phyloP scores from a whole-genome alignment of 2,329 filamentous ascomycete genomes.

The Ophiostoma pallidulum region DNA sequence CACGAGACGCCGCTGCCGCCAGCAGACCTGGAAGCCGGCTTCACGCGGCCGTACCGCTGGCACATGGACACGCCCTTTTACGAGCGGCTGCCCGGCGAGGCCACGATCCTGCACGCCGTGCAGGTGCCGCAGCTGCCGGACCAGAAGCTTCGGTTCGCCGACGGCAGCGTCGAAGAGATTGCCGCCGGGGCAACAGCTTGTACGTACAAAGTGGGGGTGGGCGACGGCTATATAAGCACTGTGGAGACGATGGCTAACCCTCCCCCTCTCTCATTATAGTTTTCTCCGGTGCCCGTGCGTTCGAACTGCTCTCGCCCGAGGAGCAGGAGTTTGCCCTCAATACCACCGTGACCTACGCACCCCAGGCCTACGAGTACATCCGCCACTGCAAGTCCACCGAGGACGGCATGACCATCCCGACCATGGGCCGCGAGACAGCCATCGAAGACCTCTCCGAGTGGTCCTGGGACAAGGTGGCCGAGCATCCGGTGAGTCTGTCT shows the following conservation, averaged over 20 bases:
- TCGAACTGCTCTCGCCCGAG: constrained; percentile 13
- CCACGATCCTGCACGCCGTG: constrained; percentile 63
- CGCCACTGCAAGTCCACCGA: constrained; percentile 35
- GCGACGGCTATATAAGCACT: too few species aligned
- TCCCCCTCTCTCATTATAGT: too few species aligned
- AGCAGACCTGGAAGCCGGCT: constrained; percentile 27
- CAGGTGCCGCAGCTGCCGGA: constrained; percentile 45
- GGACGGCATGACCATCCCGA: constrained; percentile 14
- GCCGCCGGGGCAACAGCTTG: constrained; percentile 14
- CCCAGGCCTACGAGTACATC: constrained; percentile 15
- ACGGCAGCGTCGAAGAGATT: constrained; percentile 11
- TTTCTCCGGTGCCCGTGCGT: constrained; percentile 13
- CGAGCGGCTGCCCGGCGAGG: constrained; percentile 60
- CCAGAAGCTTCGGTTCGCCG: constrained; percentile 11
- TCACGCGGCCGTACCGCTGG: constrained; percentile 60
- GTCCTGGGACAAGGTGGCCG: constrained; percentile 15
- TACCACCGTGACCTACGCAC: constrained; percentile 14
- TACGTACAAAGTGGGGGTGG: too few species aligned
- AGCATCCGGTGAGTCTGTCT: constrained; percentile 15
- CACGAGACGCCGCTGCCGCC: constrained; percentile 31
- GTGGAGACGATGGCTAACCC: too few species aligned
- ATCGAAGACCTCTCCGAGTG: constrained; percentile 6
- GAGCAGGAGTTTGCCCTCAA: constrained; percentile 14
- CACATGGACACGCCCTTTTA: constrained; percentile 73
- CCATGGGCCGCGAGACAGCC: constrained; percentile 9